Conservation (phyloP, 441 rosid species). For the Cnidoscolus chayamansa region DNA sequence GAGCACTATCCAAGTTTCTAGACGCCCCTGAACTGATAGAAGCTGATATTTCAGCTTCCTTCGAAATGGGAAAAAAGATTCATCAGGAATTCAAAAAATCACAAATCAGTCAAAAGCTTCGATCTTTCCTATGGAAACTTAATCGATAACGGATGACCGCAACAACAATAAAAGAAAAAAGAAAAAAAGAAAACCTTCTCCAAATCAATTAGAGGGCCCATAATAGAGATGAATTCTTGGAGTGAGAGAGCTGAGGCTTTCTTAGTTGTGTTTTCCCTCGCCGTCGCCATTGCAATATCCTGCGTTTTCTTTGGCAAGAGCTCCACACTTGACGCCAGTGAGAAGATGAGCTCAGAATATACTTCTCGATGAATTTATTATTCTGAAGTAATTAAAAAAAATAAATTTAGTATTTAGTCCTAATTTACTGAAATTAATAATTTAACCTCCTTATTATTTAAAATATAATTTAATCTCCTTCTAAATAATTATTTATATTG, state of each 20-base stretch:
- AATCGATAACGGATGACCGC: too few relatives aligned
- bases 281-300: conserved; percentile 23
- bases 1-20: conserved; percentile 68
- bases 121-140: not conserved
- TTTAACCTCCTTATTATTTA: too few relatives aligned
- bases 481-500: too few relatives aligned
- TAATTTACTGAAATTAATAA: too few relatives aligned
- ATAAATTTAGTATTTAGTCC: too few relatives aligned
- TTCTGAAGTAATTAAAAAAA: too few relatives aligned
- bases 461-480: too few relatives aligned
- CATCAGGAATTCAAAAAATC: not conserved
- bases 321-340: too few relatives aligned
- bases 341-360: too few relatives aligned
- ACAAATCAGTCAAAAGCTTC: not conserved
- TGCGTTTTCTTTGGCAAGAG: not conserved
- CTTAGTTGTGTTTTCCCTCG: conserved; percentile 42
- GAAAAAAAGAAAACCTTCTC: conserved; percentile 51
- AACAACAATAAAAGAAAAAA: not conserved
- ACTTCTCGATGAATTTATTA: too few relatives aligned
- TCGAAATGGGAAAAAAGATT: not conserved
- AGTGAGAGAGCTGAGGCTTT: conserved; percentile 58
- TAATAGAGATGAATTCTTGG: conserved; percentile 65
- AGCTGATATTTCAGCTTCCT: conserved; percentile 92
- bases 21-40: conserved; percentile 73
- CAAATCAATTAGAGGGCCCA: conserved; percentile 70